Evolutionary conservation across 2,329 filamentous ascomycete species (phyloP).

Genomic region (Blastomyces percursus): DNA sequence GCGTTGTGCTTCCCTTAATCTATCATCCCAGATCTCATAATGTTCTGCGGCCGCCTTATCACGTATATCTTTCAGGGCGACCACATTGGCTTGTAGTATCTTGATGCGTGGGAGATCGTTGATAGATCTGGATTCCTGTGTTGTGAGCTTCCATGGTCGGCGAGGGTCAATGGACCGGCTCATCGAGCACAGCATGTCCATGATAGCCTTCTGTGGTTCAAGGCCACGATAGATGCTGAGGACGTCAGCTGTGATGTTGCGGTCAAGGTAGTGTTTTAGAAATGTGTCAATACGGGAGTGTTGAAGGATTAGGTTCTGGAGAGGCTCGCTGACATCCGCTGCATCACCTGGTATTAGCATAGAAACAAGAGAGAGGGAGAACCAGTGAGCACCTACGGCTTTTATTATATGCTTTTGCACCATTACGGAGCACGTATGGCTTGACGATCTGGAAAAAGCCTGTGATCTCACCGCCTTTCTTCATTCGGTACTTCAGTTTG

Average conservation of each 20-base stretch:
- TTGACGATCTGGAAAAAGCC: conserved; percentile 5
- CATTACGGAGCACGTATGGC: conserved; percentile 7
- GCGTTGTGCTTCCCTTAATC: no score
- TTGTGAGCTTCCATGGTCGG: not conserved
- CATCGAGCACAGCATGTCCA: no score
- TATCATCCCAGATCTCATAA: no score
- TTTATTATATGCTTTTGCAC: conserved; percentile 5
- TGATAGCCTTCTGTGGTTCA: no score
- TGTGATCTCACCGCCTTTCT: conserved; percentile 8
- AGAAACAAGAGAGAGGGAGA: not conserved
- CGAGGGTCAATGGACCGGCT: no score
- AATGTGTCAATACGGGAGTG: not conserved
- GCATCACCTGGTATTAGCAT: not conserved
- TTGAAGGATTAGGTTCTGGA: not conserved
- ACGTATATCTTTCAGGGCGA: no score
- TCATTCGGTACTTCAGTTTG: conserved; percentile 7
- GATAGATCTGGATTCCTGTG: conserved; percentile 1
- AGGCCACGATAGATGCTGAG: no score
- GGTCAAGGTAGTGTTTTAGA: not conserved
- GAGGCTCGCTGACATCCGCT: not conserved
- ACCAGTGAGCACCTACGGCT: conserved; percentile 3
- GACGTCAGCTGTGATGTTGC: no score
- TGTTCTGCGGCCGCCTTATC: no score
- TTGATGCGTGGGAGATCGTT: not conserved
- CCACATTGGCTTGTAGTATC: no score